phyloP scores from a whole-genome alignment of 2,329 filamentous ascomycete species.

The Aspergillus jensenii region DNA sequence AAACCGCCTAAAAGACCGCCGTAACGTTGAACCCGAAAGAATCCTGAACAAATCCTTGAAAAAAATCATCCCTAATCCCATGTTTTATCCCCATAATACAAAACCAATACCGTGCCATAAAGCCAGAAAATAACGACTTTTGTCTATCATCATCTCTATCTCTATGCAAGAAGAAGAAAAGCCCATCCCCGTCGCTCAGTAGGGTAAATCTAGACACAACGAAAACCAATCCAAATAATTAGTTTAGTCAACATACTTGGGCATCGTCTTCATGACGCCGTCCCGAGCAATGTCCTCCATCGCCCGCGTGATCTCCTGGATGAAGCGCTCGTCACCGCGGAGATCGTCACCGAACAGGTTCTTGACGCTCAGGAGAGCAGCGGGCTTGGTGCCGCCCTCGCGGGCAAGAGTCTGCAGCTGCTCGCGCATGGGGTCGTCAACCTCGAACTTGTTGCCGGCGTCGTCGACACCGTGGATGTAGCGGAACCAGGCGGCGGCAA shows the following conservation, averaged over 20 bases:
- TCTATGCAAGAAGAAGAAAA: neutral
- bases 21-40: too few relatives aligned
- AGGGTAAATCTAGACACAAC: neutral
- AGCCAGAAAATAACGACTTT: neutral
- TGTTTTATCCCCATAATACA: neutral
- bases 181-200: too few relatives aligned
- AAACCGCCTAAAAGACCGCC: neutral
- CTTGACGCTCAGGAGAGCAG: slow-evolving; percentile 47
- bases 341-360: slow-evolving; percentile 54
- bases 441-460: slow-evolving; percentile 39
- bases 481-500: slow-evolving; percentile 52
- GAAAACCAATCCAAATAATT: neutral
- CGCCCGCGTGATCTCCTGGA: slow-evolving; percentile 48
- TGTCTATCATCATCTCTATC: neutral
- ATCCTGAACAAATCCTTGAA: too few relatives aligned
- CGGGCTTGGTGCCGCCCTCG: slow-evolving; percentile 45
- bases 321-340: slow-evolving; percentile 49
- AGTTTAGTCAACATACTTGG: slow-evolving; percentile 48
- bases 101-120: neutral
- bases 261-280: slow-evolving; percentile 51
- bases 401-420: slow-evolving; percentile 49
- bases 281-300: slow-evolving; percentile 50
- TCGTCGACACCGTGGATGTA: slow-evolving; percentile 55
- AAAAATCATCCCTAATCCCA: neutral
- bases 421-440: slow-evolving; percentile 53